Evolutionary conservation across 2,329 filamentous ascomycete genomes (phyloP).

Genomic region (Fusarium clavum): DNA sequence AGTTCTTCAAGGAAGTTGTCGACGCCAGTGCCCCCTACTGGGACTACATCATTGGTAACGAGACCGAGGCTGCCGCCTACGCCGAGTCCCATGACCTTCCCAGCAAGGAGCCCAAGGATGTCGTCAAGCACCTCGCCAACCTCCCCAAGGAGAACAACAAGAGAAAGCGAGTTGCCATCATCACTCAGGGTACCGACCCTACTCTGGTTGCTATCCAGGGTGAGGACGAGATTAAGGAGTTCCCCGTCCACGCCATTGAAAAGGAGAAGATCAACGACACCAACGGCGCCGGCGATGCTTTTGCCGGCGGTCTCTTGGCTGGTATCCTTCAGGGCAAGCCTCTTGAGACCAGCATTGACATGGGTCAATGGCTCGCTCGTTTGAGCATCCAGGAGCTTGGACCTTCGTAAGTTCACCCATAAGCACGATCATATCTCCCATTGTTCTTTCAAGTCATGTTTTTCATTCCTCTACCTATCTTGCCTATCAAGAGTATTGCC

Average conservation of each 20-base stretch:
- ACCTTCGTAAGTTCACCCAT: slow-evolving; percentile 79
- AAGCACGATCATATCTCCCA: slow-evolving; percentile 18
- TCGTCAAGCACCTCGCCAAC: slow-evolving; percentile 86
- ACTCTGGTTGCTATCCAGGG: slow-evolving; percentile 86
- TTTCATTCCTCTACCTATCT: slow-evolving; percentile 38
- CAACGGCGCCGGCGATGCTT: slow-evolving; percentile 96
- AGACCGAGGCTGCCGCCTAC: slow-evolving; percentile 91
- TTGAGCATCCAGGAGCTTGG: slow-evolving; percentile 95
- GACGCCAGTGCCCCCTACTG: slow-evolving; percentile 90
- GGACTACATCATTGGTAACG: slow-evolving; percentile 97
- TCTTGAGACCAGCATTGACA: slow-evolving; percentile 82
- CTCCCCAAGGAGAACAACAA: slow-evolving; percentile 92
- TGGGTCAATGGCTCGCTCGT: slow-evolving; percentile 96
- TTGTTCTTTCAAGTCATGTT: slow-evolving; percentile 9
- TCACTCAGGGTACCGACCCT: slow-evolving; percentile 94
- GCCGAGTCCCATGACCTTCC: slow-evolving; percentile 82
- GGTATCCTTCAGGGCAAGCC: slow-evolving; percentile 87
- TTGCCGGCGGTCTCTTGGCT: slow-evolving; percentile 92
- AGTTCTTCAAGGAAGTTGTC: slow-evolving; percentile 97
- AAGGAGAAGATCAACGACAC: slow-evolving; percentile 89
- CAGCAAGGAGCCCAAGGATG: slow-evolving; percentile 82
- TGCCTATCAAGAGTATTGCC: slow-evolving; percentile 29
- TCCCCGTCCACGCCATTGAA: slow-evolving; percentile 83
- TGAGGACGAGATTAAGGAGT: slow-evolving; percentile 77
- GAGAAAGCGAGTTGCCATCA: slow-evolving; percentile 85